phyloP scores from a whole-genome alignment of 2,329 filamentous ascomycete genomes.

The Fusarium paranaense region DNA sequence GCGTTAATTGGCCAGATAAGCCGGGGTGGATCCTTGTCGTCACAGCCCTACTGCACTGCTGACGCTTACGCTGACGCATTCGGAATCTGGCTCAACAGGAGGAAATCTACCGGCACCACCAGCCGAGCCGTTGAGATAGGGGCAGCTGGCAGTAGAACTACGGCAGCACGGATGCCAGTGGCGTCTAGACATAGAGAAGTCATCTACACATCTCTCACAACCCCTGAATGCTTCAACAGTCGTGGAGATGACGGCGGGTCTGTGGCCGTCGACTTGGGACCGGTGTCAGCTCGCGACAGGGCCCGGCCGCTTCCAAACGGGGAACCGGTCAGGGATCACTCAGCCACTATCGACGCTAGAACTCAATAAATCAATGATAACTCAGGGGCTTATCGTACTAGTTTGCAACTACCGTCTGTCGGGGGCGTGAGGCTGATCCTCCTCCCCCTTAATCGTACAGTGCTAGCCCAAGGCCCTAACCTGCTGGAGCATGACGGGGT shows the following conservation, averaged over 20 bases:
- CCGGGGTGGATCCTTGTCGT: neutral
- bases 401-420: neutral
- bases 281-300: neutral
- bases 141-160: neutral
- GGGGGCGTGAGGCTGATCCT: neutral
- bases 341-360: neutral
- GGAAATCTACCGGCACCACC: neutral
- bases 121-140: neutral
- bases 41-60: neutral
- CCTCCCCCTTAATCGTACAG: neutral
- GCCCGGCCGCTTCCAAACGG: neutral
- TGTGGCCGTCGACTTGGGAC: neutral
- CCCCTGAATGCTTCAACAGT: neutral
- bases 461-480: neutral
- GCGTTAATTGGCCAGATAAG: neutral
- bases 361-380: neutral
- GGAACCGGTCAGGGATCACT: neutral
- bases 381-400: conserved; percentile 1
- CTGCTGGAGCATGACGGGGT: neutral
- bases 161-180: neutral
- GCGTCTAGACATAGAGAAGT: neutral
- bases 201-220: neutral
- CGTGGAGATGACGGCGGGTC: neutral
- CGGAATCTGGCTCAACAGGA: neutral
- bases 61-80: neutral